Percentiles rank a stretch among this genome's conserved stretches.
Evolutionary conservation across 257 asterid genomes (phyloP).

Genomic region (Misopates orontium): DNA sequence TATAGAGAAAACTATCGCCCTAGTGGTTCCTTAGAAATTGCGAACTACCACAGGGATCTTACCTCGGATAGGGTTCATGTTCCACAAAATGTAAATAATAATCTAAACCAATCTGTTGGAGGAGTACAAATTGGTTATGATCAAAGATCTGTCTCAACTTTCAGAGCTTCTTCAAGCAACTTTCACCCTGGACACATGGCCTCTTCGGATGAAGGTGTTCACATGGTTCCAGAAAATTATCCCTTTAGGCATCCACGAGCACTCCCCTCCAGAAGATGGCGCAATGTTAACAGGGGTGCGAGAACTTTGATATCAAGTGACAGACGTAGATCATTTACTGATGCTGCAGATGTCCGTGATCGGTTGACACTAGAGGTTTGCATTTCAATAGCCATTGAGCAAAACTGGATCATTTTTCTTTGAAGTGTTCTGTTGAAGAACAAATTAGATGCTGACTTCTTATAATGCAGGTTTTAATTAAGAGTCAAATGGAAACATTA

Average conservation of each 20-base stretch:
- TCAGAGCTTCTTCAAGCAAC: constrained; percentile 59
- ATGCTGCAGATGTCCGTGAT: constrained; percentile 47
- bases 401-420: not conserved
- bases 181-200: constrained; percentile 44
- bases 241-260: constrained; percentile 52
- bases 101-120: constrained; percentile 45
- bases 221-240: constrained; percentile 44
- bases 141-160: constrained; percentile 51
- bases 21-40: constrained; percentile 45
- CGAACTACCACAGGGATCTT: constrained; percentile 45
- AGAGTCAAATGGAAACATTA: not conserved
- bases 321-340: constrained; percentile 46
- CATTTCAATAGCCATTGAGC: constrained; percentile 4
- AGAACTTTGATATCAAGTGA: constrained; percentile 45
- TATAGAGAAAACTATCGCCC: constrained; percentile 38
- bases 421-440: not conserved
- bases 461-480: not conserved
- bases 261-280: constrained; percentile 44
- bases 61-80: constrained; percentile 41
- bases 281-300: constrained; percentile 46
- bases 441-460: not conserved
- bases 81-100: constrained; percentile 44
- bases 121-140: constrained; percentile 54
- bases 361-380: constrained; percentile 60
- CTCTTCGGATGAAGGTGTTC: constrained; percentile 53